A percentile compares a stretch with the other conserved stretches of the same genome.
Conservation (phyloP, 1,284 basidiomycete genomes). For the Moesziomyces aphidis region DNA sequence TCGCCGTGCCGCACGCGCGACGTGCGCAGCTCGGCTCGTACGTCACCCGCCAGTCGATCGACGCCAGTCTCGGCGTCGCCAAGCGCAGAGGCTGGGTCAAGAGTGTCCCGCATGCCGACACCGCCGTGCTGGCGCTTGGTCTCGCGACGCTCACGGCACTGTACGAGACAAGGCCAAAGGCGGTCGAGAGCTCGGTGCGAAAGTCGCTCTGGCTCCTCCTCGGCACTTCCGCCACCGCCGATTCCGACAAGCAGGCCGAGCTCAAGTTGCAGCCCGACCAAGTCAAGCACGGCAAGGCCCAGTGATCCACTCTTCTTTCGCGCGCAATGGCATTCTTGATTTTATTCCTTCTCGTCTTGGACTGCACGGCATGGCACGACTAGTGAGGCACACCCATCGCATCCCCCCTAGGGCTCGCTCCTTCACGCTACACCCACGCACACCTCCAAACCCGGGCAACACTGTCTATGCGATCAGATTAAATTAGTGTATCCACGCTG, state of each 20-base stretch:
- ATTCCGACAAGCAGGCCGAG: slow-evolving; percentile 23
- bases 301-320: not conserved
- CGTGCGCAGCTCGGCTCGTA: slow-evolving; percentile 50
- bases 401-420: too few relatives aligned
- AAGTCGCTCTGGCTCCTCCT: slow-evolving; percentile 15
- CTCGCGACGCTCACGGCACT: slow-evolving; percentile 42
- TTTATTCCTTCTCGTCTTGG: too few relatives aligned
- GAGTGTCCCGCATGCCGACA: slow-evolving; percentile 28
- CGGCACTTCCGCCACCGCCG: slow-evolving; percentile 20
- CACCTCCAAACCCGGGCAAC: too few relatives aligned
- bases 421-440: too few relatives aligned
- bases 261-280: slow-evolving; percentile 13
- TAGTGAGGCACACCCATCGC: too few relatives aligned
- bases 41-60: slow-evolving; percentile 33
- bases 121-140: slow-evolving; percentile 42
- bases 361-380: too few relatives aligned
- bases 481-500: not conserved
- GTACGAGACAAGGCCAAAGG: slow-evolving; percentile 44
- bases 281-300: slow-evolving; percentile 9
- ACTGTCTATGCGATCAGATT: too few relatives aligned
- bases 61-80: slow-evolving; percentile 31
- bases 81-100: slow-evolving; percentile 37
- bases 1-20: slow-evolving; percentile 45
- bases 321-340: too few relatives aligned
- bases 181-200: slow-evolving; percentile 17